Evolutionary conservation across 108 stramenopile genomes (phyloP).

Genomic region (Parietichytrium sp.): DNA sequence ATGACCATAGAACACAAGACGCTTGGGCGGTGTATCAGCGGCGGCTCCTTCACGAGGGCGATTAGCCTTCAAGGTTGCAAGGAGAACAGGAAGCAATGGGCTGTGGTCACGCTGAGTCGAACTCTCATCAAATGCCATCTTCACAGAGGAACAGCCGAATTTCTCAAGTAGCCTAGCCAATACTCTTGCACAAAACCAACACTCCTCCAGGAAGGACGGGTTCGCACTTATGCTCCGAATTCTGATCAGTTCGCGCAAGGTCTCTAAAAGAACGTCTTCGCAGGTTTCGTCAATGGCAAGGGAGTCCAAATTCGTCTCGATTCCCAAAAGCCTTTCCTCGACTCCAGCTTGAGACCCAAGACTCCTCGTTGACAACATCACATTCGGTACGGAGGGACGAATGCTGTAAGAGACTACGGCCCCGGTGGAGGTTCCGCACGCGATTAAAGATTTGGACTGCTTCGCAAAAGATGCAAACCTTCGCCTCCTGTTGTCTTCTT

Average conservation of each 20-base stretch:
- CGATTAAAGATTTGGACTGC: background rate
- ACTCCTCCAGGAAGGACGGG: background rate
- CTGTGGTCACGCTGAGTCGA: background rate
- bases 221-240: conserved; percentile 17
- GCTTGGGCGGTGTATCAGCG: background rate
- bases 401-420: conserved; percentile 23
- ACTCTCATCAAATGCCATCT: background rate
- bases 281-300: background rate
- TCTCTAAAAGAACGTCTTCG: conserved; percentile 16
- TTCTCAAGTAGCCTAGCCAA: background rate
- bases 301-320: background rate
- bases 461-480: no score
- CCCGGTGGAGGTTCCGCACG: conserved; percentile 1
- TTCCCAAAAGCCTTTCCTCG: background rate
- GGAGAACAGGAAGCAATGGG: conserved; percentile 11
- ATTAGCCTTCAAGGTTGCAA: background rate
- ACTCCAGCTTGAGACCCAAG: background rate
- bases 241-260: conserved; percentile 33
- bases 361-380: background rate
- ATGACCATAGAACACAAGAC: conserved; percentile 37
- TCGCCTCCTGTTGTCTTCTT: no score
- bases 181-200: conserved; percentile 31
- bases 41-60: background rate
- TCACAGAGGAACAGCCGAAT: background rate
- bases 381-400: background rate